A percentile compares a stretch with the other conserved stretches of the same genome.
These are phyloP conservation scores for Tulasnella sp. DNA, from an alignment of 768 basidiomycete species.

Conservation along the genomic window DNA sequence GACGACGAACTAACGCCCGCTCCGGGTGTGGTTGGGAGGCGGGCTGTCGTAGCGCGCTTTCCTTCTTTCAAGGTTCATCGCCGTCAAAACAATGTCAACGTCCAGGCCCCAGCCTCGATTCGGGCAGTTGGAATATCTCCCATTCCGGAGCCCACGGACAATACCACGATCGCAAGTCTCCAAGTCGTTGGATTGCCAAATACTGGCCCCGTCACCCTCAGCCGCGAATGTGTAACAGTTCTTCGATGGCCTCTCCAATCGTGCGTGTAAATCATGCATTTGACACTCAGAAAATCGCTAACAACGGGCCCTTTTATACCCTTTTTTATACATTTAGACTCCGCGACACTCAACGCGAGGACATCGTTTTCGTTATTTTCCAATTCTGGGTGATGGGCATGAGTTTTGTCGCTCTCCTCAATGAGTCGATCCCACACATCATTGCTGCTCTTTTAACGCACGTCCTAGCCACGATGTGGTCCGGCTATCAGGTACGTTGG, in stretches of 20 bases:
- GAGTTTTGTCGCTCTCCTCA: slow-evolving; percentile 62
- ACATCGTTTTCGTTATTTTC: slow-evolving; percentile 71
- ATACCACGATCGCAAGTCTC: background rate
- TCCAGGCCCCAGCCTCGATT: background rate
- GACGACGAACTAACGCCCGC: slow-evolving; percentile 26
- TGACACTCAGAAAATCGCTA: background rate
- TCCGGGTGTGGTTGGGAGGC: background rate
- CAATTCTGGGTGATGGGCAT: slow-evolving; percentile 78
- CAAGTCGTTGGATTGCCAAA: background rate
- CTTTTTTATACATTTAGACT: slow-evolving; percentile 43
- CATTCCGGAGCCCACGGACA: background rate
- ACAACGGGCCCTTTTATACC: background rate
- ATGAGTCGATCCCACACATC: slow-evolving; percentile 77
- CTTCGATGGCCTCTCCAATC: slow-evolving; percentile 66
- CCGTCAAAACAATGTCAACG: background rate
- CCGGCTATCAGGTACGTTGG: slow-evolving; percentile 41
- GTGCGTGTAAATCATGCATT: slow-evolving; percentile 43
- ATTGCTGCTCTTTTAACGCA: slow-evolving; percentile 70
- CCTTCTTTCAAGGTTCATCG: background rate
- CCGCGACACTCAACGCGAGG: slow-evolving; percentile 68
- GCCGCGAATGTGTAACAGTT: slow-evolving; percentile 51
- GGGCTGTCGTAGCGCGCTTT: background rate
- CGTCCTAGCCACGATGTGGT: slow-evolving; percentile 67
- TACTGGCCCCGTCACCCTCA: slow-evolving; percentile 36
- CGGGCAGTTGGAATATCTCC: slow-evolving; percentile 2